These are phyloP conservation scores for Alternaria sp. DNA, from an alignment of 2,329 filamentous ascomycete species.

Conservation along the genomic window DNA sequence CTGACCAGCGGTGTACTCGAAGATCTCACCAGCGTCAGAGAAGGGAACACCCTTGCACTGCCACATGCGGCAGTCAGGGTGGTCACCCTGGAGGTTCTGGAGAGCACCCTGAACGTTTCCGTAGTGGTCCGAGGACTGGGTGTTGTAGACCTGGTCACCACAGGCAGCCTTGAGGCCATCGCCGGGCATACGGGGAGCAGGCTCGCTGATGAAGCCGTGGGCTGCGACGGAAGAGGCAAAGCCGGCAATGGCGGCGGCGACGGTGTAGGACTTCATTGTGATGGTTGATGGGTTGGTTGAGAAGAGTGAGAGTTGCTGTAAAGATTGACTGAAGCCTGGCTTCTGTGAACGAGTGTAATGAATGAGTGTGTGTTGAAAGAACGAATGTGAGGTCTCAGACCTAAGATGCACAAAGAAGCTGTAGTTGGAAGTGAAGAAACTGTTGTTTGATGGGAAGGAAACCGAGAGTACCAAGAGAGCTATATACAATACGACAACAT, in stretches of 20 bases:
- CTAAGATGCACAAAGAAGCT: slow-evolving; percentile 39
- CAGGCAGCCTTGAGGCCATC: slow-evolving; percentile 62
- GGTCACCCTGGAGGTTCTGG: slow-evolving; percentile 55
- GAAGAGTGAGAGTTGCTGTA: slow-evolving; percentile 21
- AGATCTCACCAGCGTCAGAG: slow-evolving; percentile 61
- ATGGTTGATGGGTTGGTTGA: slow-evolving; percentile 24
- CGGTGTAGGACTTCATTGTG: slow-evolving; percentile 56
- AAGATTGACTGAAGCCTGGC: slow-evolving; percentile 45
- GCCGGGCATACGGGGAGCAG: slow-evolving; percentile 61
- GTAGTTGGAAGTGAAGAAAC: slow-evolving; percentile 34
- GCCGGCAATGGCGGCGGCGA: slow-evolving; percentile 54
- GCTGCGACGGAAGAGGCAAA: slow-evolving; percentile 59
- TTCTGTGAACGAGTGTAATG: slow-evolving; percentile 41
- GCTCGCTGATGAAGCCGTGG: slow-evolving; percentile 63
- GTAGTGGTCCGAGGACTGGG: slow-evolving; percentile 63
- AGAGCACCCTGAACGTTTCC: slow-evolving; percentile 67
- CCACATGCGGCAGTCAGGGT: slow-evolving; percentile 64
- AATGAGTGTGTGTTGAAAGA: slow-evolving; percentile 42
- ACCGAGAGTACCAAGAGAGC: slow-evolving; percentile 8
- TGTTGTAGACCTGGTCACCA: slow-evolving; percentile 64
- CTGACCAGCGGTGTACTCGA: slow-evolving; percentile 62
- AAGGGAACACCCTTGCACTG: slow-evolving; percentile 68
- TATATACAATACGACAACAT: slow-evolving; percentile 32
- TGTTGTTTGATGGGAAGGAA: slow-evolving; percentile 26
- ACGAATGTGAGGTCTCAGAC: slow-evolving; percentile 54